Evolutionary conservation across 1,284 basidiomycete species (phyloP).

Genomic region (Cutaneotrichosporon cyanovorans): DNA sequence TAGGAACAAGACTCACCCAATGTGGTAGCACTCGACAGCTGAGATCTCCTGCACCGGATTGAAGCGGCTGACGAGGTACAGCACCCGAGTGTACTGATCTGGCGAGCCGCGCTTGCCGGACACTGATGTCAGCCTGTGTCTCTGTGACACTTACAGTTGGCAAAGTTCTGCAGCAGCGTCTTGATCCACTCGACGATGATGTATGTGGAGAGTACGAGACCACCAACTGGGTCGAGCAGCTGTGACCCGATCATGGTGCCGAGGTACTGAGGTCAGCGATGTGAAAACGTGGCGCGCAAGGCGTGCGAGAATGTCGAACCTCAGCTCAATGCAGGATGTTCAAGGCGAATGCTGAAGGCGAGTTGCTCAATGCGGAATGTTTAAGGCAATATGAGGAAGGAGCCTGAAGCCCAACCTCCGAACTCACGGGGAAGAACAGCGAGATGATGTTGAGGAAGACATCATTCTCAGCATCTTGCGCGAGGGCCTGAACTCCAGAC

Average conservation of each 20-base stretch:
- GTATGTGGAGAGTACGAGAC: constrained; percentile 47
- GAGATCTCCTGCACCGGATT: constrained; percentile 42
- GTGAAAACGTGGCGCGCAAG: too few species aligned
- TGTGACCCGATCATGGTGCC: constrained; percentile 35
- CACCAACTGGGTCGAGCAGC: constrained; percentile 49
- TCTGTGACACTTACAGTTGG: constrained; percentile 33
- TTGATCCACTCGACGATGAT: constrained; percentile 47
- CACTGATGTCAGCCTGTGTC: constrained; percentile 19
- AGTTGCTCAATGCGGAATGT: too few species aligned
- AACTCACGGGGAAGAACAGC: constrained; percentile 50
- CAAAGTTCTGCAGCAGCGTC: constrained; percentile 47
- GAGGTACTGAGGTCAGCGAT: constrained; percentile 28
- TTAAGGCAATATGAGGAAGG: too few species aligned
- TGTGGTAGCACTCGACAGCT: constrained; percentile 45
- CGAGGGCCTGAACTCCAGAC: constrained; percentile 44
- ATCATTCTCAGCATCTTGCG: constrained; percentile 52
- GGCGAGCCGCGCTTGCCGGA: constrained; percentile 33
- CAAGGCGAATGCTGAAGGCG: too few species aligned
- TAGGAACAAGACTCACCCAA: constrained; percentile 30
- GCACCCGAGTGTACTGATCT: constrained; percentile 43
- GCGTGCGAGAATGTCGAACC: too few species aligned
- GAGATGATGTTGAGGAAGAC: constrained; percentile 53
- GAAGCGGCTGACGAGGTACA: constrained; percentile 49
- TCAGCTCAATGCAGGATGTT: neutral
- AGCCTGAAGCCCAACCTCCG: neutral